Evolutionary conservation across 2,329 filamentous ascomycete genomes (phyloP), one percentile per base, ranked within the genome.

Genomic region (Phaeosphaeria sp.): DNA sequence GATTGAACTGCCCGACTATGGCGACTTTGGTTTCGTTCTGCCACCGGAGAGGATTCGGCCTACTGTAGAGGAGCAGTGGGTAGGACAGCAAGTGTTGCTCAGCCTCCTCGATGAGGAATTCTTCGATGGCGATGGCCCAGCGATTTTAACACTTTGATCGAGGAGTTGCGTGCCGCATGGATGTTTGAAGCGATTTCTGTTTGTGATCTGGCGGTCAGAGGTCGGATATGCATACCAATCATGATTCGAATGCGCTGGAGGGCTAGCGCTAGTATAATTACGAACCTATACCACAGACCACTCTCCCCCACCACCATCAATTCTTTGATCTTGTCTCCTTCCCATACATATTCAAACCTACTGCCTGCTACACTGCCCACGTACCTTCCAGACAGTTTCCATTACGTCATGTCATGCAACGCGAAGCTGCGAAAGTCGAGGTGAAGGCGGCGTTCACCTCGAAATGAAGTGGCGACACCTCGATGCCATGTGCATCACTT

Each of bases 1-100:
- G 0, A 77, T 81, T 27, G 82, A 84, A 68, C 61, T 84, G 59
- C 75, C 81, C 48, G 81, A 83, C 63, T 80, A 75, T 21, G 82
- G 81, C 3, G 64, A 73, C 21, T 76, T 77, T 67, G 82, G 82
- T 1, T 84, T 84, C 59, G 74, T 84, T n/a, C 65, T 83, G 57
- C 82, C 82, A 5, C 73, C 80, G 2, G 73, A 73, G 59, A 79
- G 82, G 73, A 84, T 84, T 57, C 57, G 74, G 59, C 78, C 79
- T n/a, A 77, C 73, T 22, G 79, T 72, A 6, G 67, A 78, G 63
- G 82, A 84, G 67, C 76, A 79, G 40, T 82, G 76, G 75, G 79
- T 73, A n/a, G 82, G 72, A 9, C 69, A 73, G 53, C 57, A 68
- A 49, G 63, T 67, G 13, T 18, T 73, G 53, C 61, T 67, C 1